Evolutionary conservation across 2,329 filamentous ascomycete genomes (phyloP).

Genomic region (Zarea fungicola): DNA sequence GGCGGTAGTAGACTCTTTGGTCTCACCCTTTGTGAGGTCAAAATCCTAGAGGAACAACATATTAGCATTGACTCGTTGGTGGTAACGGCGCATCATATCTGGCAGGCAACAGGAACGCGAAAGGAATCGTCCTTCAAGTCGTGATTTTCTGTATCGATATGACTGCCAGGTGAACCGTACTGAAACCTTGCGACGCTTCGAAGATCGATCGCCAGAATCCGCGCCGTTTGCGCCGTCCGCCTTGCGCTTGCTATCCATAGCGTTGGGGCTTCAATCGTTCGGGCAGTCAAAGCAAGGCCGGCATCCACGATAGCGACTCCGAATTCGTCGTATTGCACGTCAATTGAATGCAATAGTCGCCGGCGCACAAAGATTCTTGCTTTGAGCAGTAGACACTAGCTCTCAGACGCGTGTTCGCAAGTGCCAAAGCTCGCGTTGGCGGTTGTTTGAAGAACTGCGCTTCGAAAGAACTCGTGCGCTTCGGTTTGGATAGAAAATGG

Average conservation of each 20-base stretch:
- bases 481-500: not conserved
- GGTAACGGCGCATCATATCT: not conserved
- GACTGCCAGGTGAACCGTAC: slow-evolving; percentile 28
- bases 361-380: slow-evolving; percentile 3
- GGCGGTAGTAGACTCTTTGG: slow-evolving; percentile 61
- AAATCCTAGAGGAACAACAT: slow-evolving; percentile 31
- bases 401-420: slow-evolving; percentile 7
- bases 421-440: slow-evolving; percentile 2
- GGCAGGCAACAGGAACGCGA: slow-evolving; percentile 1
- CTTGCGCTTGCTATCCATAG: slow-evolving; percentile 55
- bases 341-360: not conserved
- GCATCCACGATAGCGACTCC: not conserved
- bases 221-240: slow-evolving; percentile 40
- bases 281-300: not conserved
- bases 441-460: not conserved
- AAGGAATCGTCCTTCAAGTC: not conserved
- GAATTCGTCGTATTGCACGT: not conserved
- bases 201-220: slow-evolving; percentile 47
- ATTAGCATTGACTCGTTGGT: not conserved
- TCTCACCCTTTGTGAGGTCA: slow-evolving; percentile 54
- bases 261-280: slow-evolving; percentile 14
- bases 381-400: not conserved
- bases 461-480: not conserved
- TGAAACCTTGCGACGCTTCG: slow-evolving; percentile 51
- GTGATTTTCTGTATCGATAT: not conserved